Evolutionary conservation across 306 rosid species (phyloP).

Genomic region (Lupinus albus): DNA sequence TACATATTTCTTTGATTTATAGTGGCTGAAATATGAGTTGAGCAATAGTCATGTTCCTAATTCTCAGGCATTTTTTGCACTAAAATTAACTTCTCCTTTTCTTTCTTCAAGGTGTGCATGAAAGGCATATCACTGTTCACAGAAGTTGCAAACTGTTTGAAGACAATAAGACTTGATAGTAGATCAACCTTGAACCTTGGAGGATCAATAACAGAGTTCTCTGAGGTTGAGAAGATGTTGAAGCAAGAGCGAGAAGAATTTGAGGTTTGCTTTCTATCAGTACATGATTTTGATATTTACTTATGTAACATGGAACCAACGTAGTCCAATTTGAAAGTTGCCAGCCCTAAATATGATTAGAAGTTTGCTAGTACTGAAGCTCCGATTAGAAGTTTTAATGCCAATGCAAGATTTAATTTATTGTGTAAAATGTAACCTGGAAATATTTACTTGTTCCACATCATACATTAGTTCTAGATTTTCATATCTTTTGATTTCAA

Average conservation of each 20-base stretch:
- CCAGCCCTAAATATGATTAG: constrained; percentile 10
- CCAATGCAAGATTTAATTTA: constrained; percentile 30
- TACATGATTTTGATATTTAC: constrained; percentile 32
- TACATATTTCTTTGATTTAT: constrained; percentile 34
- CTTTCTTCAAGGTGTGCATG: constrained; percentile 60
- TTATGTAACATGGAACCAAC: constrained; percentile 1
- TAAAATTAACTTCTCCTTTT: constrained; percentile 1
- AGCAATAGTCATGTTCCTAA: constrained; percentile 17
- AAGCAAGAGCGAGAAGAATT: constrained; percentile 67
- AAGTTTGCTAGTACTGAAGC: constrained; percentile 16
- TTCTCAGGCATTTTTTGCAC: constrained; percentile 21
- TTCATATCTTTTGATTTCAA: constrained; percentile 27
- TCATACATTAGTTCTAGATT: constrained; percentile 25
- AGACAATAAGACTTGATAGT: constrained; percentile 59
- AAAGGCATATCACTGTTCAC: constrained; percentile 66
- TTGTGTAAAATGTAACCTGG: background rate
- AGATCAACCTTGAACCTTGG: constrained; percentile 55
- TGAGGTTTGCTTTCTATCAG: constrained; percentile 64
- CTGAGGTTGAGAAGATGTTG: constrained; percentile 71
- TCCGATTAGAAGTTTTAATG: constrained; percentile 25
- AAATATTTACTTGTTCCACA: constrained; percentile 24
- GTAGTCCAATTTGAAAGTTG: constrained; percentile 22
- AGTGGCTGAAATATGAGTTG: constrained; percentile 6
- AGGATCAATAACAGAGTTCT: constrained; percentile 59
- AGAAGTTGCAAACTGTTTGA: constrained; percentile 64